Percentiles rank a stretch among this genome's conserved stretches.
Conservation (phyloP, 805 yeast genomes). For the Jamesozyma hellenica region DNA sequence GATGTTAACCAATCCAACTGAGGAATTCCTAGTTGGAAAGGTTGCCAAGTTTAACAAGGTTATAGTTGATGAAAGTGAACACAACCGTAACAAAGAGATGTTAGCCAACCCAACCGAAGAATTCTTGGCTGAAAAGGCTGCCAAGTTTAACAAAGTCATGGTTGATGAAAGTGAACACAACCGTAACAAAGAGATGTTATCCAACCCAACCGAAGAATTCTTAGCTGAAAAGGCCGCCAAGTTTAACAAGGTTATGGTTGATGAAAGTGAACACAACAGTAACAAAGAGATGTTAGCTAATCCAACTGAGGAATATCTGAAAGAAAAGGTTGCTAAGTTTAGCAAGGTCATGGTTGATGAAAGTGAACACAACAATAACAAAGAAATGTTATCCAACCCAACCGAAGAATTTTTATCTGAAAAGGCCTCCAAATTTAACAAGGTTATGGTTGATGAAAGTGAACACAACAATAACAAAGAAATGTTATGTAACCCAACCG, state of each 20-base stretch:
- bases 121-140: too few species aligned
- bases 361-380: slow-evolving; percentile 3
- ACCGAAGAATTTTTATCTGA: slow-evolving; percentile 1
- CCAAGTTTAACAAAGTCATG: too few species aligned
- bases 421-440: neutral
- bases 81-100: too few species aligned
- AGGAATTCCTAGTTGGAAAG: too few species aligned
- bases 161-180: too few species aligned
- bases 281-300: neutral
- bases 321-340: neutral
- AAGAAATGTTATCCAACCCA: neutral
- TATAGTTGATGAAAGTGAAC: too few species aligned
- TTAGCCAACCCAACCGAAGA: too few species aligned
- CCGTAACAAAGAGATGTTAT: too few species aligned
- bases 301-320: slow-evolving; percentile 2
- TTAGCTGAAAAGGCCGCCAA: neutral
- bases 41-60: too few species aligned
- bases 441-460: neutral
- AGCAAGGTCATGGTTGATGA: slow-evolving; percentile 1
- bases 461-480: neutral
- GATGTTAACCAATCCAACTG: too few species aligned
- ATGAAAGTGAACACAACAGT: neutral
- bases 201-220: neutral
- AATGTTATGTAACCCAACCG: neutral
- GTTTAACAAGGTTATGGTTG: slow-evolving; percentile 1